These are phyloP conservation scores for Metschnikowia kofuensis DNA, from an alignment of 805 yeast species.

Conservation along the genomic window DNA sequence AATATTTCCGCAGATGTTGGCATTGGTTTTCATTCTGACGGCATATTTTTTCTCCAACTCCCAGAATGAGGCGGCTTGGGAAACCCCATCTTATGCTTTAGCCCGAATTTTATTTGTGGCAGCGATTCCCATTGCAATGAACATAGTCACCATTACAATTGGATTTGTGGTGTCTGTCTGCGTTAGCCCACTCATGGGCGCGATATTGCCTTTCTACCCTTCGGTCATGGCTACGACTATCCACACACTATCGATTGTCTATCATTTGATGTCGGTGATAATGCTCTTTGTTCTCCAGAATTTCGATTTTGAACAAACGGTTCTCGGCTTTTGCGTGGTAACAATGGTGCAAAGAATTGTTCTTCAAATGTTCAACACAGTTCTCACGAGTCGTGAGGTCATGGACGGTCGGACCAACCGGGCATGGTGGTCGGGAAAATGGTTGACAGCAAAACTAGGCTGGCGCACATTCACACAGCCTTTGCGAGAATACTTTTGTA, in stretches of 20 bases:
- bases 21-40: slow-evolving; percentile 32
- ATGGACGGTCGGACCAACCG: slow-evolving; percentile 56
- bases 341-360: slow-evolving; percentile 56
- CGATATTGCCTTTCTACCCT: slow-evolving; percentile 46
- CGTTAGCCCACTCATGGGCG: slow-evolving; percentile 48
- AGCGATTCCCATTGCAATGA: slow-evolving; percentile 46
- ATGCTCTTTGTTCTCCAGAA: slow-evolving; percentile 66
- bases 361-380: slow-evolving; percentile 48
- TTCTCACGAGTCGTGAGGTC: slow-evolving; percentile 60
- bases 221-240: slow-evolving; percentile 46
- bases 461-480: slow-evolving; percentile 63
- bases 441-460: slow-evolving; percentile 63
- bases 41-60: slow-evolving; percentile 56
- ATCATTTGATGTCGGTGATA: slow-evolving; percentile 53
- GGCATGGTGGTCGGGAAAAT: slow-evolving; percentile 67
- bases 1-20: slow-evolving; percentile 35
- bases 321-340: slow-evolving; percentile 59
- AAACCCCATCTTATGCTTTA: slow-evolving; percentile 39
- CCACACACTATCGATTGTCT: slow-evolving; percentile 24
- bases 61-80: slow-evolving; percentile 43
- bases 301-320: slow-evolving; percentile 57
- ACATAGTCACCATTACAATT: slow-evolving; percentile 37
- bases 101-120: slow-evolving; percentile 45
- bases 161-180: slow-evolving; percentile 45
- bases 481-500: slow-evolving; percentile 59